Percentiles rank a stretch among this genome's conserved stretches.
These are phyloP conservation scores for Microsporum audouinii DNA, from an alignment of 2,329 filamentous ascomycete genomes.

Conservation along the genomic window DNA sequence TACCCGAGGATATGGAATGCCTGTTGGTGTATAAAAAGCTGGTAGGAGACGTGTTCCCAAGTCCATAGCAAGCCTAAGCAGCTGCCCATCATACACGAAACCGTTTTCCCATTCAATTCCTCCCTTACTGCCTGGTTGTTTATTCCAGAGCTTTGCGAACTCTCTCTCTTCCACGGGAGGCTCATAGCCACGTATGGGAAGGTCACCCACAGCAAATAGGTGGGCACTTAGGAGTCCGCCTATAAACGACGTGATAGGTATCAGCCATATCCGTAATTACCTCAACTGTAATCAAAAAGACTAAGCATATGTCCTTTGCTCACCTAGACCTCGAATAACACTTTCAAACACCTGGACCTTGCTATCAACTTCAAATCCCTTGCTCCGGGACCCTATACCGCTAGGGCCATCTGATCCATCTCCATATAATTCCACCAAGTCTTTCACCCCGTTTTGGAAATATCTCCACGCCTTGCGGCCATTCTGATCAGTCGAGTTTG, in stretches of 20 bases:
- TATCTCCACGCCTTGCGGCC: conserved; percentile 53
- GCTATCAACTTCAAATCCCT: conserved; percentile 88
- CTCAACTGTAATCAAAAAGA: not conserved
- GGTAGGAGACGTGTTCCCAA: conserved; percentile 73
- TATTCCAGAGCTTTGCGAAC: conserved; percentile 34
- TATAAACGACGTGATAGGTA: conserved; percentile 26
- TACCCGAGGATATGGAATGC: conserved; percentile 86
- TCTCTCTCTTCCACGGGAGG: conserved; percentile 35
- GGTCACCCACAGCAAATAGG: conserved; percentile 77
- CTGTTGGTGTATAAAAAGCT: conserved; percentile 82
- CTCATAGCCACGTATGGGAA: conserved; percentile 72
- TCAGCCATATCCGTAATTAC: not conserved
- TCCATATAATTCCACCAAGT: conserved; percentile 72
- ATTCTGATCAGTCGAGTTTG: conserved; percentile 44
- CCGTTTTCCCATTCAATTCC: conserved; percentile 62
- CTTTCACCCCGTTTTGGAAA: conserved; percentile 69
- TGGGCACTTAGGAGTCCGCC: conserved; percentile 88
- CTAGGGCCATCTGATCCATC: conserved; percentile 61
- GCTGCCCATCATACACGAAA: conserved; percentile 76
- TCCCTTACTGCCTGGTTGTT: conserved; percentile 13
- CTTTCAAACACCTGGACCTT: conserved; percentile 99
- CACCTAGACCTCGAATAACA: conserved; percentile 66
- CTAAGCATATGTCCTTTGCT: conserved; percentile 5
- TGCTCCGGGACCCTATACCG: conserved; percentile 59
- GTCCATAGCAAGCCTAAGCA: conserved; percentile 80